A percentile compares a stretch with the other conserved stretches of the same genome.
phyloP scores from a whole-genome alignment of 495 filamentous ascomycete species.

The Trichoderma orchidacearum region DNA sequence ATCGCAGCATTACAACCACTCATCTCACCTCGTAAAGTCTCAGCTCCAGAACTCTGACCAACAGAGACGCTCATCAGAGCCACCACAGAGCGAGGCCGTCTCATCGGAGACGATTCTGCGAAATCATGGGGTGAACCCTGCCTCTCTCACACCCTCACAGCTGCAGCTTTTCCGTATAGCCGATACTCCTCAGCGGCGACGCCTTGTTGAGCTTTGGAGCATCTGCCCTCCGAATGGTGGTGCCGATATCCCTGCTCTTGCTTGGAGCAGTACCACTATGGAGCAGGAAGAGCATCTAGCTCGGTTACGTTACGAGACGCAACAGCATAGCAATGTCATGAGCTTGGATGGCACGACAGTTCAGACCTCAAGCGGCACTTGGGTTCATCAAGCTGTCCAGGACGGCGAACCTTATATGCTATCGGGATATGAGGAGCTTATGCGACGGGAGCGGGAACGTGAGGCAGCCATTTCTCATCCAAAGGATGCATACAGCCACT shows the following conservation, averaged over 20 bases:
- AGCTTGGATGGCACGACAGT: constrained; percentile 34
- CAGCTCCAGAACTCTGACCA: constrained; percentile 10
- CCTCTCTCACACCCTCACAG: constrained; percentile 40
- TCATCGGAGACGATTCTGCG: constrained; percentile 30
- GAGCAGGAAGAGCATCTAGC: constrained; percentile 36
- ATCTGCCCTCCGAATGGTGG: constrained; percentile 33
- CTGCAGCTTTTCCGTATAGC: constrained; percentile 47
- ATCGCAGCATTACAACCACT: constrained; percentile 66
- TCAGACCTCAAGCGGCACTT: constrained; percentile 35
- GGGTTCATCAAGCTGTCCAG: constrained; percentile 13
- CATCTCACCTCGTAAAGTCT: constrained; percentile 34
- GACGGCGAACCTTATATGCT: constrained; percentile 56
- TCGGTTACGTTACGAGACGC: constrained; percentile 37
- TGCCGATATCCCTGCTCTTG: constrained; percentile 26
- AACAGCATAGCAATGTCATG: constrained; percentile 21
- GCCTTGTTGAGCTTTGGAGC: constrained; percentile 55
- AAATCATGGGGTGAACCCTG: constrained; percentile 39
- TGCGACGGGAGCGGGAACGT: constrained; percentile 32
- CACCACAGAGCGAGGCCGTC: constrained; percentile 26
- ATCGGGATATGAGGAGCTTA: constrained; percentile 47
- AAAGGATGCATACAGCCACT: constrained; percentile 10
- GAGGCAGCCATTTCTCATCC: constrained; percentile 8
- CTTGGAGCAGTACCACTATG: constrained; percentile 32
- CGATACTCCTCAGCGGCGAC: constrained; percentile 39
- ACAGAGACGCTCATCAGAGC: constrained; percentile 34